Evolutionary conservation across 2,329 filamentous ascomycete species (phyloP).

Genomic region (Ascochyta clinopodiicola): DNA sequence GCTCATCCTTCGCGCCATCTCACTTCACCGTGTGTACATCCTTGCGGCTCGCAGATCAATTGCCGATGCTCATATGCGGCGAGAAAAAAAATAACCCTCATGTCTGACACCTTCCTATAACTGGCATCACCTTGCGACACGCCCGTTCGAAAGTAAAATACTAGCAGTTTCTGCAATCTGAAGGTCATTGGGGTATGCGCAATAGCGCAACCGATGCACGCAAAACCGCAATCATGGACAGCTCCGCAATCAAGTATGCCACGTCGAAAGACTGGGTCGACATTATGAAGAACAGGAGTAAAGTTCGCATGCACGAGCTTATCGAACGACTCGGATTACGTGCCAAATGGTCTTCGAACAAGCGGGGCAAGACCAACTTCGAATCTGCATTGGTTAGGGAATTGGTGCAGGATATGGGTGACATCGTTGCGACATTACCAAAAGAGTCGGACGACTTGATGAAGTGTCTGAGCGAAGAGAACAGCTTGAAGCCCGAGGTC

Average conservation of each 20-base stretch:
- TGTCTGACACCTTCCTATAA: constrained; percentile 5
- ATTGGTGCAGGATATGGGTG: constrained; percentile 44
- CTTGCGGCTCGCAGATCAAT: neutral
- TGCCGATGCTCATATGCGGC: constrained; percentile 7
- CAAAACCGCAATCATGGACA: constrained; percentile 27
- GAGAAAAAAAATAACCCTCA: neutral
- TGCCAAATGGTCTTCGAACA: constrained; percentile 48
- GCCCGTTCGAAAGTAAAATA: neutral
- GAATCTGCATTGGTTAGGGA: constrained; percentile 44
- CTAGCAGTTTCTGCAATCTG: neutral
- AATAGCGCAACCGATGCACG: constrained; percentile 14
- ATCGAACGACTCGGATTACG: constrained; percentile 45
- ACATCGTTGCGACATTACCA: constrained; percentile 40
- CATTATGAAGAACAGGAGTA: constrained; percentile 46
- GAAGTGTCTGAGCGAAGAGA: constrained; percentile 35
- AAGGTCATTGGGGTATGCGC: neutral
- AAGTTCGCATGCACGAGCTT: constrained; percentile 47
- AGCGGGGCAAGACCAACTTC: constrained; percentile 47
- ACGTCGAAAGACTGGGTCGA: constrained; percentile 46
- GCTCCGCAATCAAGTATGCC: constrained; percentile 38
- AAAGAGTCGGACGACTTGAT: constrained; percentile 45
- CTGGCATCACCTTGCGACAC: constrained; percentile 3
- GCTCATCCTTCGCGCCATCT: neutral
- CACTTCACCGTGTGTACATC: neutral
- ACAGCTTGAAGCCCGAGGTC: constrained; percentile 39